These are phyloP conservation scores for Nepenthes alata DNA, from an alignment of 179 eudicot species.

Conservation along the genomic window DNA sequence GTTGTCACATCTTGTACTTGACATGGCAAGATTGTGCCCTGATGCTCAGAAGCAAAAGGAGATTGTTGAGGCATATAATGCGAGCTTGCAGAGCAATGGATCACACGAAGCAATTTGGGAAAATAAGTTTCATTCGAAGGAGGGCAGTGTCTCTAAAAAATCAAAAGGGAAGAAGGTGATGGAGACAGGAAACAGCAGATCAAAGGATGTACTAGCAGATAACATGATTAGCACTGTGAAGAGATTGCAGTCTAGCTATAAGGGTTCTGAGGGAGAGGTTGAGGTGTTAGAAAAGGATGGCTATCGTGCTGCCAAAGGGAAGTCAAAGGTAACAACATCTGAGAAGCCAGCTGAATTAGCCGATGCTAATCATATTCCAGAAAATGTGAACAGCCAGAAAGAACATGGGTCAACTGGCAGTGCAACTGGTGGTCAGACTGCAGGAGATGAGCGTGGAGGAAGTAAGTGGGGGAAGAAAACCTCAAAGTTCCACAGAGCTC, in stretches of 20 bases:
- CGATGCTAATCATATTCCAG: constrained; percentile 5
- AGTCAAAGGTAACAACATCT: constrained; percentile 17
- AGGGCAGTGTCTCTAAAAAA: constrained; percentile 31
- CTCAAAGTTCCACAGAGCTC: constrained; percentile 62
- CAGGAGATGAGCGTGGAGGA: constrained; percentile 35
- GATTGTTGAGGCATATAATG: constrained; percentile 50
- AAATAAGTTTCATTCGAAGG: constrained; percentile 17
- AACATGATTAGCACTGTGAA: constrained; percentile 46
- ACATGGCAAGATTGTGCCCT: constrained; percentile 72
- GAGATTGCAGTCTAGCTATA: constrained; percentile 56
- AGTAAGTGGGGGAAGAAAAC: constrained; percentile 60
- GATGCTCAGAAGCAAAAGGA: constrained; percentile 64
- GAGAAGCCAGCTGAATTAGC: constrained; percentile 16
- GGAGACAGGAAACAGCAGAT: constrained; percentile 19
- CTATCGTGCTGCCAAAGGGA: constrained; percentile 49
- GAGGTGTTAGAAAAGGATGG: constrained; percentile 78
- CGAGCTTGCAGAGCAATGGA: constrained; percentile 17
- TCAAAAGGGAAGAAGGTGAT: constrained; percentile 48
- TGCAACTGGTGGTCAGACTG: constrained; percentile 6
- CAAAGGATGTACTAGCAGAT: constrained; percentile 45
- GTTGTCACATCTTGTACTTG: constrained; percentile 72
- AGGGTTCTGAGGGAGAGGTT: constrained; percentile 47
- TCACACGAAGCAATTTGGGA: constrained; percentile 32
- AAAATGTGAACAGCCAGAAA: not conserved
- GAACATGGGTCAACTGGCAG: constrained; percentile 10